These are phyloP conservation scores for Lepidium didymum DNA, from an alignment of 345 rosid species.

Conservation along the genomic window DNA sequence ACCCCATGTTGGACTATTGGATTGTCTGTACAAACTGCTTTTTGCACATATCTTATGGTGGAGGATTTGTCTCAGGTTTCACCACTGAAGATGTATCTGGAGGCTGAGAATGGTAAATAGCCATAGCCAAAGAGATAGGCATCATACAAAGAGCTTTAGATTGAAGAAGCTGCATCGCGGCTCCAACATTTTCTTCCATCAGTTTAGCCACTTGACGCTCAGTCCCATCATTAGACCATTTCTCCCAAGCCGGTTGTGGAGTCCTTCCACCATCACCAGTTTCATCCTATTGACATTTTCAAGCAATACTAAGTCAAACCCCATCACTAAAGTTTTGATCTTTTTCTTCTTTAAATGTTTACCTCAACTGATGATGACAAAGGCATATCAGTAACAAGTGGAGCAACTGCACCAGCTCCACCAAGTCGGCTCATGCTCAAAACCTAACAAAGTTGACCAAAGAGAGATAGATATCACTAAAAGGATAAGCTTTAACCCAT, in stretches of 20 bases:
- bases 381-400: conserved; percentile 94
- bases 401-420: conserved; percentile 98
- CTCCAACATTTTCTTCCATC: conserved; percentile 97
- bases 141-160: conserved; percentile 98
- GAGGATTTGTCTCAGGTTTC: conserved; percentile 73
- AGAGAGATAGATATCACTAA: conserved; percentile 1
- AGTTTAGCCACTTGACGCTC: conserved; percentile 92
- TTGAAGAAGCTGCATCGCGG: conserved; percentile 97
- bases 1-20: conserved; percentile 32
- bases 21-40: conserved; percentile 24
- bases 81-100: conserved; percentile 66
- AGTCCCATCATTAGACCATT: conserved; percentile 93
- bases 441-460: conserved; percentile 57
- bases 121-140: conserved; percentile 93
- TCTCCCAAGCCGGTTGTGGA: conserved; percentile 95
- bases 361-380: conserved; percentile 86
- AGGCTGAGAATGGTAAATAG: conserved; percentile 80
- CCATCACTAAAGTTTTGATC: background rate
- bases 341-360: conserved; percentile 7
- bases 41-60: conserved; percentile 37
- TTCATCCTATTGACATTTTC: conserved; percentile 53
- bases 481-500: conserved; percentile 22
- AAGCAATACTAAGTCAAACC: background rate
- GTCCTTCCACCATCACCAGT: conserved; percentile 69
- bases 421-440: conserved; percentile 99